A percentile compares a stretch with the other conserved stretches of the same genome.
Evolutionary conservation across 108 stramenopile genomes (phyloP).

Genomic region (Nitzschia putrida): DNA sequence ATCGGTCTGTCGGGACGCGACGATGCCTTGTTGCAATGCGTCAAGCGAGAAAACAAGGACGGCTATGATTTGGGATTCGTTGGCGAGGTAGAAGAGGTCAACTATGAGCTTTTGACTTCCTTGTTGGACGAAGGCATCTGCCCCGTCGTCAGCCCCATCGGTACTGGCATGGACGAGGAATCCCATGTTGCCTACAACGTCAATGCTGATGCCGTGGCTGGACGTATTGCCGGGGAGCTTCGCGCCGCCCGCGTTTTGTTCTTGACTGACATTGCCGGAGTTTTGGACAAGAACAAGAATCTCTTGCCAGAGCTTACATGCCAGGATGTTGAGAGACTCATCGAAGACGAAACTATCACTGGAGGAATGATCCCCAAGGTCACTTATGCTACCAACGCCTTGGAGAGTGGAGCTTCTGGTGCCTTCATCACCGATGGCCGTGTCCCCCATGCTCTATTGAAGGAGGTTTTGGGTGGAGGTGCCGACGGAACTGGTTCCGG

Average conservation of each 20-base stretch:
- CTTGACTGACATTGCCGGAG: slow-evolving; percentile 96
- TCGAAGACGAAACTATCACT: slow-evolving; percentile 90
- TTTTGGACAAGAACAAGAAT: slow-evolving; percentile 89
- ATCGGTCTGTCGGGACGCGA: slow-evolving; percentile 91
- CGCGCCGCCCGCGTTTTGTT: slow-evolving; percentile 87
- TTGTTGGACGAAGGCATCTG: slow-evolving; percentile 81
- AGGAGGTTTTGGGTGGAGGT: slow-evolving; percentile 71
- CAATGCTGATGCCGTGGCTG: slow-evolving; percentile 98
- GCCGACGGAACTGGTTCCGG: slow-evolving; percentile 45
- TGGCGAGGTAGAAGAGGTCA: slow-evolving; percentile 87
- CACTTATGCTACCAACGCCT: slow-evolving; percentile 78
- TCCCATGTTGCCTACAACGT: slow-evolving; percentile 86
- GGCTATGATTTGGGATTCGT: slow-evolving; percentile 86
- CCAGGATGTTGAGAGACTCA: slow-evolving; percentile 73
- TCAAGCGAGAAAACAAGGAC: slow-evolving; percentile 63
- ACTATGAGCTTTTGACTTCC: slow-evolving; percentile 69
- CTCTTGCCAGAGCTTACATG: slow-evolving; percentile 68
- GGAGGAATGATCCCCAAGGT: slow-evolving; percentile 98
- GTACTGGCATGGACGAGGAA: slow-evolving; percentile 77
- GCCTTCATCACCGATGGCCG: slow-evolving; percentile 90
- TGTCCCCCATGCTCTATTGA: slow-evolving; percentile 83
- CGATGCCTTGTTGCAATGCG: slow-evolving; percentile 81
- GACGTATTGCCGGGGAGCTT: slow-evolving; percentile 90
- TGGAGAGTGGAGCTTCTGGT: slow-evolving; percentile 75
- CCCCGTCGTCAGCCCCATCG: slow-evolving; percentile 95